These are phyloP conservation scores for Cardamine resedifolia DNA, from an alignment of 345 rosid genomes.

Conservation along the genomic window DNA sequence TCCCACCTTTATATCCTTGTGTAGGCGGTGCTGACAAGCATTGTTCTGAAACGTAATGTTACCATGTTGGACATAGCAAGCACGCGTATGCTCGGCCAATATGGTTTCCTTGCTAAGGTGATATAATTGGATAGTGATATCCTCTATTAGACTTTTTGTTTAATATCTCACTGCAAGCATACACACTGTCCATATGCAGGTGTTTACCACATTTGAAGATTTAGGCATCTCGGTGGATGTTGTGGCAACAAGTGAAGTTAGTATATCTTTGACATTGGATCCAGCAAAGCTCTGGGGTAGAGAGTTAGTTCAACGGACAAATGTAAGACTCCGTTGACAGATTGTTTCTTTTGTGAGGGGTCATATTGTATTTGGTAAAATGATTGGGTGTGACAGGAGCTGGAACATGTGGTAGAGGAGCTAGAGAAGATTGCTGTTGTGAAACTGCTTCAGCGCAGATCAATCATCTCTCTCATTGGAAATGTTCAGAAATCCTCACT, in stretches of 20 bases:
- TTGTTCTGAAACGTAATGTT: slow-evolving; percentile 87
- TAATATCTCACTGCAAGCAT: not conserved
- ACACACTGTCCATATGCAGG: slow-evolving; percentile 42
- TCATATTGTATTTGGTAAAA: not conserved
- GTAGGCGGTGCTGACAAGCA: slow-evolving; percentile 94
- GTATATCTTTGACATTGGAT: slow-evolving; percentile 87
- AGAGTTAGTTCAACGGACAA: slow-evolving; percentile 85
- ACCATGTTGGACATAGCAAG: slow-evolving; percentile 94
- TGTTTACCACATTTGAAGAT: slow-evolving; percentile 84
- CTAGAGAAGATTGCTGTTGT: slow-evolving; percentile 91
- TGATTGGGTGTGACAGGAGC: slow-evolving; percentile 56
- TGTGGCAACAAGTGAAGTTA: slow-evolving; percentile 98
- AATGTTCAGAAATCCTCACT: slow-evolving; percentile 84
- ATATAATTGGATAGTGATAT: slow-evolving; percentile 20
- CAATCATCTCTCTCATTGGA: slow-evolving; percentile 90
- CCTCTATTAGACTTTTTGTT: not conserved
- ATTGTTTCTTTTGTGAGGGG: not conserved
- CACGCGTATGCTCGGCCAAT: slow-evolving; percentile 96
- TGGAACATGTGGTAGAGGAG: slow-evolving; percentile 91
- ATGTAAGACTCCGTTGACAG: slow-evolving; percentile 28
- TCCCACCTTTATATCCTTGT: slow-evolving; percentile 20
- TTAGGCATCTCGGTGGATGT: slow-evolving; percentile 93
- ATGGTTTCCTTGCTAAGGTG: slow-evolving; percentile 93
- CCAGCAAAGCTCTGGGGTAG: slow-evolving; percentile 92
- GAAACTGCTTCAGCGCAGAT: slow-evolving; percentile 74